phyloP scores from a whole-genome alignment of 2,329 filamentous ascomycete species.

The Colletotrichum cordylinicola region DNA sequence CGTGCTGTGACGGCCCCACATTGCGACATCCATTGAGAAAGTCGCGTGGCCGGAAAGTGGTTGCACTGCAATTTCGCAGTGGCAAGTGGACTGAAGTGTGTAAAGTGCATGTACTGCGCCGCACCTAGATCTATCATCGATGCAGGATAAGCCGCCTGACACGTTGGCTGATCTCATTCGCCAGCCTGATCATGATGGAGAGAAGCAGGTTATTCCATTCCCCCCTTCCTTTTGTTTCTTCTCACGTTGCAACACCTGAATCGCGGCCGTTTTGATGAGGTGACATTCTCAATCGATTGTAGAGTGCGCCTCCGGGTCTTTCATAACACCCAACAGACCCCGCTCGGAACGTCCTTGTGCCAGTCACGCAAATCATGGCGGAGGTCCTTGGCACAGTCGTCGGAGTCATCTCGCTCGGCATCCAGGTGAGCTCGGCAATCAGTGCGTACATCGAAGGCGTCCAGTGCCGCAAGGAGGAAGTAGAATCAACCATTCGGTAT shows the following conservation, averaged over 20 bases:
- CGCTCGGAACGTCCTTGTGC: too few species aligned
- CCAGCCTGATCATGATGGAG: not conserved
- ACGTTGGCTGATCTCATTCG: not conserved
- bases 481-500: not conserved
- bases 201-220: not conserved
- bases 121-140: not conserved
- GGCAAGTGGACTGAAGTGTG: not conserved
- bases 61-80: not conserved
- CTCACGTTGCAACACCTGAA: not conserved
- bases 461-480: not conserved
- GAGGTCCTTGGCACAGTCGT: not conserved
- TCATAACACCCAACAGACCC: not conserved
- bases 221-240: too few species aligned
- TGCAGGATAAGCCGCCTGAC: not conserved
- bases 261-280: not conserved
- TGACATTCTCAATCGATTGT: not conserved
- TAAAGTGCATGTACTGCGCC: not conserved
- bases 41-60: not conserved
- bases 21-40: not conserved
- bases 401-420: not conserved
- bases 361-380: not conserved
- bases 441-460: not conserved
- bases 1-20: not conserved
- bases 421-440: not conserved
- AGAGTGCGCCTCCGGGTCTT: fast-evolving